Conservation (phyloP, 352 stramenopile species). For the Pythium folliculosum region DNA sequence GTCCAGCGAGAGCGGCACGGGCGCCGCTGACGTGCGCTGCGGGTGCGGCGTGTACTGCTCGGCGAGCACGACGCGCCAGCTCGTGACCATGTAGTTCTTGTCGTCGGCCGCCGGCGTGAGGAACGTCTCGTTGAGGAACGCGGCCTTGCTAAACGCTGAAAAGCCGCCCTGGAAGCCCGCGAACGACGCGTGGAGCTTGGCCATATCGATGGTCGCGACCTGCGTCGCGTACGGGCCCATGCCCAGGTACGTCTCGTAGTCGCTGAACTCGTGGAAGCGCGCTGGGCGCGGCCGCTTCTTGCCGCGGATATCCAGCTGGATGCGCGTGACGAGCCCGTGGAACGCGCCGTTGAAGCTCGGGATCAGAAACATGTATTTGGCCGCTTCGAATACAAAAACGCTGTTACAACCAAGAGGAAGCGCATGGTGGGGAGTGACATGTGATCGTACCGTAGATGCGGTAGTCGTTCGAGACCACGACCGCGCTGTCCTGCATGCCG, state of each 20-base stretch:
- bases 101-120: constrained; percentile 46
- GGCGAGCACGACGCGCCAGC: constrained; percentile 57
- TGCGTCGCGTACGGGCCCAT: constrained; percentile 69
- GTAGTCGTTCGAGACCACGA: constrained; percentile 55
- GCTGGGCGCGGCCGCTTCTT: constrained; percentile 76
- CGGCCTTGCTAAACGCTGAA: constrained; percentile 49
- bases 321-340: constrained; percentile 60
- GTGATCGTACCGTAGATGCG: constrained; percentile 56
- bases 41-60: constrained; percentile 45
- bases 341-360: constrained; percentile 72
- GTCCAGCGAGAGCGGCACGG: constrained; percentile 35
- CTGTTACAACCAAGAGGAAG: neutral
- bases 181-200: constrained; percentile 46
- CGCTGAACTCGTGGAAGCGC: constrained; percentile 78
- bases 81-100: constrained; percentile 41
- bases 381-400: constrained; percentile 32
- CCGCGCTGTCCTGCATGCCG: constrained; percentile 50
- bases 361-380: constrained; percentile 73
- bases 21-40: constrained; percentile 35
- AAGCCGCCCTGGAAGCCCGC: constrained; percentile 65
- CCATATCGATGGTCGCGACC: constrained; percentile 59
- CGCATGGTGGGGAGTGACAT: neutral
- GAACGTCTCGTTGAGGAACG: constrained; percentile 73
- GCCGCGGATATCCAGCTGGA: constrained; percentile 72
- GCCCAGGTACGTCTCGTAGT: constrained; percentile 65